These are phyloP conservation scores for Zangia roseola DNA, from an alignment of 768 basidiomycete species.

Conservation along the genomic window DNA sequence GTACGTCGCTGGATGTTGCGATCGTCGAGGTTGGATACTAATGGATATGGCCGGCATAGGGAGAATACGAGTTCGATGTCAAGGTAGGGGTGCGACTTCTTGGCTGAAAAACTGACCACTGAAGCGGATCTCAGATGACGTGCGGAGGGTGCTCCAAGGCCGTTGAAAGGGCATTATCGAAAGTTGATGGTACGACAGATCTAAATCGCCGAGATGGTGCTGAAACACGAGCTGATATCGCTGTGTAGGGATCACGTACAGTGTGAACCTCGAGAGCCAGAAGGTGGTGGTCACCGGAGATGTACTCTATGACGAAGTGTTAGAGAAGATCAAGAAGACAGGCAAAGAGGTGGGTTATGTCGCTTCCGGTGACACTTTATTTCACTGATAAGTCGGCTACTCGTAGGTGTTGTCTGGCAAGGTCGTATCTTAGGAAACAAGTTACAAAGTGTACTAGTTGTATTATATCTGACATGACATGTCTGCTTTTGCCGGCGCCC, in stretches of 20 bases:
- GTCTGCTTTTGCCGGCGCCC: too few species aligned
- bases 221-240: background rate
- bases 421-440: conserved; percentile 25
- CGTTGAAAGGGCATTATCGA: conserved; percentile 69
- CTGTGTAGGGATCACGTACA: conserved; percentile 37
- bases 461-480: too few species aligned
- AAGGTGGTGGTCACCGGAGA: conserved; percentile 66
- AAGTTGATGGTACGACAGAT: conserved; percentile 41
- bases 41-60: conserved; percentile 5
- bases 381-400: too few species aligned
- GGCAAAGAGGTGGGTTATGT: conserved; percentile 71
- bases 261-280: conserved; percentile 66
- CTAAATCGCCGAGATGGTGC: background rate
- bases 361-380: too few species aligned
- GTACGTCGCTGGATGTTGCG: conserved; percentile 7
- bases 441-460: too few species aligned
- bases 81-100: conserved; percentile 49
- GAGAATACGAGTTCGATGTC: conserved; percentile 74
- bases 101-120: conserved; percentile 1
- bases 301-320: conserved; percentile 60
- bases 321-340: conserved; percentile 83
- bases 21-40: background rate
- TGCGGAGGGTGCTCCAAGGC: conserved; percentile 87
- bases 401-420: conserved; percentile 47
- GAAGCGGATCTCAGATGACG: conserved; percentile 59